These are phyloP conservation scores for Penicillium frequentans DNA, from an alignment of 2,329 filamentous ascomycete genomes.

Conservation along the genomic window DNA sequence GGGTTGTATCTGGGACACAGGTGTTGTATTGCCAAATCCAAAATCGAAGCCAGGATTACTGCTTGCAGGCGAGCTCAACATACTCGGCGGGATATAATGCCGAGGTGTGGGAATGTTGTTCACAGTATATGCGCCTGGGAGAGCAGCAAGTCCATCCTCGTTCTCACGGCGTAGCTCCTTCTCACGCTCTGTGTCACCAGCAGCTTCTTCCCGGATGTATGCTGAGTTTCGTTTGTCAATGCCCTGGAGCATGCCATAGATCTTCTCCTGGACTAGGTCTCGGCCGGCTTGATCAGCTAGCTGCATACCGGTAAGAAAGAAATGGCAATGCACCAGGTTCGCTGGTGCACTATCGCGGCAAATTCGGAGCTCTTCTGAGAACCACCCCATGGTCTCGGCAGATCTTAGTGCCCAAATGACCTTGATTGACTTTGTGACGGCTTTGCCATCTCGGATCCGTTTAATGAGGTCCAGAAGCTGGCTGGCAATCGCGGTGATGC, in stretches of 20 bases:
- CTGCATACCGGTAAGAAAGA: conserved; percentile 84
- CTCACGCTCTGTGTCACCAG: conserved; percentile 75
- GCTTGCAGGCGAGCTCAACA: neutral
- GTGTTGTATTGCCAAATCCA: conserved; percentile 80
- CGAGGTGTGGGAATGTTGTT: conserved; percentile 18
- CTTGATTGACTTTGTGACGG: conserved; percentile 84
- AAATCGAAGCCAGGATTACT: conserved; percentile 60
- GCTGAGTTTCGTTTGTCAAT: conserved; percentile 86
- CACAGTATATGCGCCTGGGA: conserved; percentile 58
- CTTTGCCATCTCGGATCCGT: conserved; percentile 91
- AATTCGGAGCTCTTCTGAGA: conserved; percentile 89
- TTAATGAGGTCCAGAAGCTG: conserved; percentile 94
- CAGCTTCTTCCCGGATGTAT: conserved; percentile 77
- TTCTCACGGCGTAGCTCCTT: conserved; percentile 77
- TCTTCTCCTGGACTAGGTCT: conserved; percentile 76
- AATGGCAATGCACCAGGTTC: conserved; percentile 87
- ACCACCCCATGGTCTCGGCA: conserved; percentile 95
- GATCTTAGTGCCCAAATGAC: conserved; percentile 93
- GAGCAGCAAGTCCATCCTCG: conserved; percentile 78
- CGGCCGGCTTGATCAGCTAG: conserved; percentile 63
- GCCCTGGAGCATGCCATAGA: conserved; percentile 83
- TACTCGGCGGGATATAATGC: conserved; percentile 17
- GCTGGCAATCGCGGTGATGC: conserved; percentile 89
- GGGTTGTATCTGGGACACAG: conserved; percentile 78
- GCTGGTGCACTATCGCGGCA: conserved; percentile 86